Base-by-base conservation (phyloP, 2,329 filamentous ascomycete genomes). In the Zasmidium cellare region DNA sequence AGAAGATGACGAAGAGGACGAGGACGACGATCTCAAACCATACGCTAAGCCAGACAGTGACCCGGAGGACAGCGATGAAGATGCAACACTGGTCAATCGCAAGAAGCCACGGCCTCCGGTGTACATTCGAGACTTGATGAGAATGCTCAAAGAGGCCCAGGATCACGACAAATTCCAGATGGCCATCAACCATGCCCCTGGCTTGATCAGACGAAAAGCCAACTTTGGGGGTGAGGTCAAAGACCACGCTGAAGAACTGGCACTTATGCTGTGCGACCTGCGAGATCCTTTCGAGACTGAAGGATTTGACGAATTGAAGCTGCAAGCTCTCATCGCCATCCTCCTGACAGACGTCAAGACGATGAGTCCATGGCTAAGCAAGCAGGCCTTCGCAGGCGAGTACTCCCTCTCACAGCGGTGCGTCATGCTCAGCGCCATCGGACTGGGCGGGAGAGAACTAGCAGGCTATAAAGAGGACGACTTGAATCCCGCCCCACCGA, bases 21-120 rank as follows among this genome's bases (percentile, higher is more conserved):
- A 81, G 28, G 78, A 82, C 28, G 84, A 87, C 16, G 89, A 90
- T 59, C 78, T 97, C 1, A 79, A 85, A 2, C 84, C 90, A 0
- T 96, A 97, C 66, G 84, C 84, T 14, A 97, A 96, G 72, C 91
- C 91, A 0, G 90, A 91, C 68, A 92, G 90, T 1, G 94, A 99
- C 65, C 83, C 86, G 0, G 91, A 96, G 70, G 94, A 99, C 70
- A 93, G 91, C 0, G 92, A 97, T 57, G 92, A 97, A 38, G 96
- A 99, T 67, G 88, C 94, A 3, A 96, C 92, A 0, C 79, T 96
- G 18, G 83, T 97, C 49, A 87, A 89, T 57, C 84, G 92, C 14
- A 87, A 94, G 73, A 97, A 94, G 67, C 84, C 88, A 20, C 89
- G 84, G 57, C 84, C 91, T 0, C 94, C 94, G 1, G 92, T 99